A percentile compares a stretch with the other conserved stretches of the same genome.
Evolutionary conservation across 306 rosid species (phyloP).

Genomic region (Vigna angularis): DNA sequence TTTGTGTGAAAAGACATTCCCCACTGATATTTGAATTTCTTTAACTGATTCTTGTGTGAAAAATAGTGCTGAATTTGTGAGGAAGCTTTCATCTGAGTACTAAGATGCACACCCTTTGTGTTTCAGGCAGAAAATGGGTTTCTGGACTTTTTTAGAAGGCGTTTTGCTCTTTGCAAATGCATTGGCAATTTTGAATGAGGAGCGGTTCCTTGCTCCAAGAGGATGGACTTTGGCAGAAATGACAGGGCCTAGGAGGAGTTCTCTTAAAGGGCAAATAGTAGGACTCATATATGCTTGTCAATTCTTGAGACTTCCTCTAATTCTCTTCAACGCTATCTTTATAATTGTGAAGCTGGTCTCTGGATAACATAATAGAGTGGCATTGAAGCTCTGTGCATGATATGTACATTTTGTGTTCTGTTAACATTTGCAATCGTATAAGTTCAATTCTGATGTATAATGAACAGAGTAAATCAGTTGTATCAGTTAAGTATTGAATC

Average conservation of each 20-base stretch:
- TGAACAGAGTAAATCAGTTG: conserved; percentile 16
- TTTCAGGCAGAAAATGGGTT: conserved; percentile 61
- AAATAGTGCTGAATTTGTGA: neutral
- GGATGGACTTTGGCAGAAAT: conserved; percentile 77
- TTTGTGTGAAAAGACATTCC: neutral
- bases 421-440: conserved; percentile 2
- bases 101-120: conserved; percentile 33
- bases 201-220: conserved; percentile 80
- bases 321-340: conserved; percentile 59
- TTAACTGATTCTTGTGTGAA: conserved; percentile 5
- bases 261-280: conserved; percentile 74
- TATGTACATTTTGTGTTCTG: conserved; percentile 12
- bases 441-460: conserved; percentile 17
- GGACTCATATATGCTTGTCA: conserved; percentile 79
- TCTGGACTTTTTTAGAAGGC: conserved; percentile 80
- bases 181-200: conserved; percentile 88
- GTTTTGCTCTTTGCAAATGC: conserved; percentile 73
- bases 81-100: neutral
- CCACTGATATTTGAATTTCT: conserved; percentile 1
- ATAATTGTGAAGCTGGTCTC: conserved; percentile 62
- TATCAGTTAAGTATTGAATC: neutral
- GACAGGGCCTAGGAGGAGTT: conserved; percentile 59
- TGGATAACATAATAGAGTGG: conserved; percentile 54
- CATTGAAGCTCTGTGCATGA: neutral
- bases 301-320: conserved; percentile 75